A percentile compares a stretch with the other conserved stretches of the same genome.
These are phyloP conservation scores for Euryodendron excelsum DNA, from an alignment of 148 eudicot species.

Conservation along the genomic window DNA sequence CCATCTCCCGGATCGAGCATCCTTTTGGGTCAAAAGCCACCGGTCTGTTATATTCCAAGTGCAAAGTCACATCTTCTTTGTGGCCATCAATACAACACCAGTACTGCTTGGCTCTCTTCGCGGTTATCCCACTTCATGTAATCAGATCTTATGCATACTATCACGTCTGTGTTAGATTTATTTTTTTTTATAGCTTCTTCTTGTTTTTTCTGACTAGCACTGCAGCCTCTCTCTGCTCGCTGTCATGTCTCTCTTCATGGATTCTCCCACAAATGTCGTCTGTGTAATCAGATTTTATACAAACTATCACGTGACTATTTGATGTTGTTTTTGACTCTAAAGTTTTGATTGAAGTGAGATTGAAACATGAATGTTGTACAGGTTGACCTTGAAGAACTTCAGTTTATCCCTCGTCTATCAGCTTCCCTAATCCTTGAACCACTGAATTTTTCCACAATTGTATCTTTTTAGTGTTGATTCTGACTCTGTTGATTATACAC, in stretches of 20 bases:
- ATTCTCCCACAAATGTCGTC: no score
- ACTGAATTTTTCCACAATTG: no score
- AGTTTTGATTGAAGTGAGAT: no score
- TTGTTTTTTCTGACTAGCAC: no score
- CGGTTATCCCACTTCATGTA: background rate
- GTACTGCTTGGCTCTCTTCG: background rate
- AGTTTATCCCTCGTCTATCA: no score
- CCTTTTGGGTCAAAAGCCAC: background rate
- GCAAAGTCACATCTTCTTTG: background rate
- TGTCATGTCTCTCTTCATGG: no score
- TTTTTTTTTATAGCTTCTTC: background rate
- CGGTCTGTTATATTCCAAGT: background rate
- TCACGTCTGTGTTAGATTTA: background rate
- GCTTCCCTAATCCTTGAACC: no score
- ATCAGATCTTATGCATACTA: background rate
- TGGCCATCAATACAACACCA: background rate
- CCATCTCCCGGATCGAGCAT: conserved; percentile 1
- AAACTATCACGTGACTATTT: background rate
- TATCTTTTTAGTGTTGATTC: no score
- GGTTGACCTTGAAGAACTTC: no score
- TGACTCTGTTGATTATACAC: no score
- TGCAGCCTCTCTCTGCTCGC: no score
- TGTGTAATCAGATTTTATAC: background rate
- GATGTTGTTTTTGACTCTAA: background rate
- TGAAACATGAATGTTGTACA: no score